Base-by-base conservation (phyloP, 2,329 filamentous ascomycete genomes). In the Beauveria rudraprayagi region DNA sequence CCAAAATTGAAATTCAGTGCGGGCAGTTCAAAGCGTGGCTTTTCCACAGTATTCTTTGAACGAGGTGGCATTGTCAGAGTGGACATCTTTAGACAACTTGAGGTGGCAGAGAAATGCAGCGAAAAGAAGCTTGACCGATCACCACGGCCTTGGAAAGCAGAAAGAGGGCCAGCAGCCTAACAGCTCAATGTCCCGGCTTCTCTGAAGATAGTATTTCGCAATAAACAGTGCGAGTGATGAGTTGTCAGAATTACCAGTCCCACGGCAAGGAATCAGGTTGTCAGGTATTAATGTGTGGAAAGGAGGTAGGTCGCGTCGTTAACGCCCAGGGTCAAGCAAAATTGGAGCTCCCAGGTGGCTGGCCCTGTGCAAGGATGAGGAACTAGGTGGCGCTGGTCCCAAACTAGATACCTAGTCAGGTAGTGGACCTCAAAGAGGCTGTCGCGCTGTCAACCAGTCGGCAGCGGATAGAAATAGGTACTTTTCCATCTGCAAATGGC, bases 1-100 rank as follows among this genome's bases (percentile, higher is more conserved):
- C 78, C 77, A 66, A 85, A 84, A 65, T 83, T 79, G 73, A 86
- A 78, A 64, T 85, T 75, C 63, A 86, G 77, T 52, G 77, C 78
- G 9, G 83, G 83, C 62, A 86, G 78, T 73, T 85, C 80, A 65
- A 86, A 85, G 66, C 75, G 76, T 19, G 54, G 46, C 64, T 70
- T 70, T 9, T 30, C 51, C 30, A 14, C 43, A n/a, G 30, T 47
- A 22, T 50, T 54, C 60, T 65, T 55, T n/a, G 58, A 48, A 30
- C 43, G 58, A 30, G 41, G 43, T 10, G 58, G 50, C 58, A 61
- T 61, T 40, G 58, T 55, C 22, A 55, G 10, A 17, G 28, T 34
- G 28, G 58, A 30, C 50, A 61, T 61, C 43, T 43, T 46, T 22
- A 47, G 43, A 47, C 19, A 24, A 26, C n/a, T 44, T 9, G 41